Base-by-base conservation (phyloP, 2,329 filamentous ascomycete genomes). In the Cercospora citrullina region DNA sequence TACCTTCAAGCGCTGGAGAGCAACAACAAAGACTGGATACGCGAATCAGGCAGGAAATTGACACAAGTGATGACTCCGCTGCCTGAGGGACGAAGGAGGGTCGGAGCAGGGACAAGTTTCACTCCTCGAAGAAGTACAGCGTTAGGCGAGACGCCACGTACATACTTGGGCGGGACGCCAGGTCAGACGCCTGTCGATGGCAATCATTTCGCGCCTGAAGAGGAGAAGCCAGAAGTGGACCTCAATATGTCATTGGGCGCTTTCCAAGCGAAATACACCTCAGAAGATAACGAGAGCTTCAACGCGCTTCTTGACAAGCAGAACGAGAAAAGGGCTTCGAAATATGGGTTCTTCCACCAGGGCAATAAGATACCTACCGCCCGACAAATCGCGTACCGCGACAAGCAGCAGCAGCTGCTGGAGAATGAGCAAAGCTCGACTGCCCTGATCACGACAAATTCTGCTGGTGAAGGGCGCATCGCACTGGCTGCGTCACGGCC, bases 201-300 rank as follows among this genome's bases (percentile, higher is more conserved):
- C 18, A 70, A 73, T 26, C 74, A 69, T 60, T 76, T 75, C 68
- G 72, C 71, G 61, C 71, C 73, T 8, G 72, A 78, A 64, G 78
- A 80, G 61, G 82, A 81, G 67, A 81, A 81, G 64, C 81, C 82
- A 67, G 80, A 84, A 33, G 83, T 92, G 18, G 90, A 96, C 77
- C 88, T 90, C 51, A 90, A 90, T 73, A 88, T 98, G 84, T 93
- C 90, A 68, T 85, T 99, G 1, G 88, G 90, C 63, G 87, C 90
- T 1, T 99, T 97, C 75, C 95, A 99, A 77, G 87, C 91, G 3
- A 94, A 92, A 73, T 98, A 97, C 81, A 99, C 94, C 1, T 97
- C 93, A 76, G 95, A 99, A 79, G 95, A 99, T 78, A 98, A 98
- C 77, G 95, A 97, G 77, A 96, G 92, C 74, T 98, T 99, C 82